These are phyloP conservation scores for Silene coronaria DNA, from an alignment of 179 eudicot species.

Conservation along the genomic window DNA sequence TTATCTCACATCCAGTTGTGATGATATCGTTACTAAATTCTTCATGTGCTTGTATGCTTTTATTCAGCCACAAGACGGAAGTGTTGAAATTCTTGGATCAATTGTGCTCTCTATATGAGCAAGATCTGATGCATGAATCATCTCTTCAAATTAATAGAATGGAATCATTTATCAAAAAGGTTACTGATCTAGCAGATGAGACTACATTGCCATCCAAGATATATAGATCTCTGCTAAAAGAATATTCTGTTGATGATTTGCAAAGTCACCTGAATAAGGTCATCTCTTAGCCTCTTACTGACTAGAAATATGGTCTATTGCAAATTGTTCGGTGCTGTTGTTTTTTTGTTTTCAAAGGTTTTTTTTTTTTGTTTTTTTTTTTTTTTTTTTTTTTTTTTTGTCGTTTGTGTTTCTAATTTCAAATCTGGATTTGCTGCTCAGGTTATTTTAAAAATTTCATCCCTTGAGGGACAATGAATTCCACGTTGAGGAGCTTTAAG, in stretches of 20 bases:
- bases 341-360: not conserved
- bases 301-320: not conserved
- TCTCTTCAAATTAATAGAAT: slow-evolving; percentile 37
- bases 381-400: not conserved
- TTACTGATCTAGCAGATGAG: slow-evolving; percentile 53
- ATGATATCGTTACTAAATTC: not conserved
- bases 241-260: slow-evolving; percentile 44
- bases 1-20: not conserved
- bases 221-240: slow-evolving; percentile 43
- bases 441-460: not conserved
- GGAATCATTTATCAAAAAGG: slow-evolving; percentile 51
- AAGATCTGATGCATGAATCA: slow-evolving; percentile 36
- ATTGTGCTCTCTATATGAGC: slow-evolving; percentile 62
- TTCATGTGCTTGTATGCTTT: slow-evolving; percentile 3
- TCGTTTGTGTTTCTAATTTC: not conserved
- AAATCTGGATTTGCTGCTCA: not conserved
- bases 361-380: too few species aligned
- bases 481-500: not conserved
- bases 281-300: not conserved
- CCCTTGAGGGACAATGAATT: not conserved
- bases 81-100: slow-evolving; percentile 75
- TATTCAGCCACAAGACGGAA: slow-evolving; percentile 72
- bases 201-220: slow-evolving; percentile 51
- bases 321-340: not conserved
- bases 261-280: slow-evolving; percentile 65